Percentiles rank a stretch among this genome's conserved stretches.
Evolutionary conservation across 2,329 filamentous ascomycete species (phyloP).

Genomic region (Trichoderma pleuroti): DNA sequence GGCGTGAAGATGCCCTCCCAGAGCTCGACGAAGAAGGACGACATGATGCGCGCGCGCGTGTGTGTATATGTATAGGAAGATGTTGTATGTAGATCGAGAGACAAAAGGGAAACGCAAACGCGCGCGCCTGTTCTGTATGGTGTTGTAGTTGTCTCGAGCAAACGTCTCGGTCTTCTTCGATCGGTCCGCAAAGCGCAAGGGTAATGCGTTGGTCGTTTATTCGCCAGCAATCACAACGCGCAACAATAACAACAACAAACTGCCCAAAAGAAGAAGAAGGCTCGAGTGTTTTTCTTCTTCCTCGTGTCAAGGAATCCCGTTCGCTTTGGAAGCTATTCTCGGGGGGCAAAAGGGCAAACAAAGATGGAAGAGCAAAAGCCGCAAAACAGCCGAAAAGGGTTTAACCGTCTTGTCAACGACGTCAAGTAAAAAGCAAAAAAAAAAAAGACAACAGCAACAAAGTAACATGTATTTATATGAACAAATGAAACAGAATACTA

Average conservation of each 20-base stretch:
- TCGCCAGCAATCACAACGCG: not conserved
- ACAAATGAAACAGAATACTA: not conserved
- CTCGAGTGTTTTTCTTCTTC: not conserved
- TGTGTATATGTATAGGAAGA: not conserved
- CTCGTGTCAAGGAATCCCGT: not conserved
- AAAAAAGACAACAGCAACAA: not conserved
- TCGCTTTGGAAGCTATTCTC: not conserved
- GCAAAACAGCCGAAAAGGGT: not conserved
- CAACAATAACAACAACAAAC: not conserved
- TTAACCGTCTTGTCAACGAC: not conserved
- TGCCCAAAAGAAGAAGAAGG: not conserved
- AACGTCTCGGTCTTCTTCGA: not conserved
- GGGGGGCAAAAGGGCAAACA: not conserved
- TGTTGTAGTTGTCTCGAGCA: not conserved
- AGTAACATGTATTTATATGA: not conserved
- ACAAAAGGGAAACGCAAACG: not conserved
- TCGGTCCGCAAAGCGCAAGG: not conserved
- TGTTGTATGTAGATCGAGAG: too few species aligned
- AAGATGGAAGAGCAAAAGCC: not conserved
- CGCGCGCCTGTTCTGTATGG: not conserved
- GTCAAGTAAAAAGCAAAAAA: not conserved
- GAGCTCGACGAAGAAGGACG: conserved; percentile 67
- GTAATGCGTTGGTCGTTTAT: not conserved
- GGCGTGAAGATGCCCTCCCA: conserved; percentile 93
- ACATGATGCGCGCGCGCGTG: conserved; percentile 42